Evolutionary conservation across 768 basidiomycete genomes (phyloP), one percentile per base, ranked within the genome.

Genomic region (Kwoniella mangroviensis): DNA sequence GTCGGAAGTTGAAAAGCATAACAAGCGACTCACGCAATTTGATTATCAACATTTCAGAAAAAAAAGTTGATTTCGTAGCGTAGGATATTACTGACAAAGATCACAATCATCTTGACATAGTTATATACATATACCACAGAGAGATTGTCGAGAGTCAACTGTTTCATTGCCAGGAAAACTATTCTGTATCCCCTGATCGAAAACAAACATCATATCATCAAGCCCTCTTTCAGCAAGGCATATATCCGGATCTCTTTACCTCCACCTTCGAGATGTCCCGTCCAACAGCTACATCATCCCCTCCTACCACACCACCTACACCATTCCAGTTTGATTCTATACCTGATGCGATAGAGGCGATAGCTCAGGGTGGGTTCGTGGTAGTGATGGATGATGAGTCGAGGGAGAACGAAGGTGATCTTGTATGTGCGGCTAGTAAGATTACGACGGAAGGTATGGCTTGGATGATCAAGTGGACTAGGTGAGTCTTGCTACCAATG

Each of bases 391-490:
- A 99, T 82, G 96, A 98, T 83, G 92, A 97, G 84, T 86, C 87
- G 73, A 86, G 97, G 69, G 97, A 99, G 85, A 99, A 99, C 81
- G 97, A 99, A 81, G 96, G 97, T 2, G 97, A 99, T 83, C 85
- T 99, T 68, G 93, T 98, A 80, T 91, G 94, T 78, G 89, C 96
- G 15, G 97, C 89, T 2, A 86, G 87, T 26, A 88, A 89, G 62
- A 90, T 92, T 74, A 93, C 94, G 49, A 92, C 93, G 1, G 92
- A 98, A 84, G 92, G 94, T 80, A 98, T 99, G 97, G 96, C 97
- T 0, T 99, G 93, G 93, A 91, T 99, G 88, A 94, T 99, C 82
- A 91, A 91, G 79, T 90, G 95, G 82, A 93, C 94, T 0, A 97
- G 94, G 96, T 95, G 69, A 13, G 69, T 65, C 41, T 17, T 40